These are phyloP conservation scores for Ceratobasidium sp. DNA, from an alignment of 1,284 basidiomycete genomes.

Conservation along the genomic window DNA sequence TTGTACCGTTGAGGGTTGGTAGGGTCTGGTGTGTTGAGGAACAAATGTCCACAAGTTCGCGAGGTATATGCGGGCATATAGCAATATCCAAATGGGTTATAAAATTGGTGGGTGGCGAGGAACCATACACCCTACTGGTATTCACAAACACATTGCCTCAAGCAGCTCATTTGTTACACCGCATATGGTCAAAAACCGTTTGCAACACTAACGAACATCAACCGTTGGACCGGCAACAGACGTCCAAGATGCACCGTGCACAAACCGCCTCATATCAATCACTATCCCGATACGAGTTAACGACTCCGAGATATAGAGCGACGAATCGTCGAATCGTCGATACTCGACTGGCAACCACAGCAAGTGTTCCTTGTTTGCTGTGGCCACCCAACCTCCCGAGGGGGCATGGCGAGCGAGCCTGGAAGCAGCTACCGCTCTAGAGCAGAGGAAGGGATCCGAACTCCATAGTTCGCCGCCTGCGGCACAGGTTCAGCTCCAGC, in stretches of 20 bases:
- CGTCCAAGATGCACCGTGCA: not conserved
- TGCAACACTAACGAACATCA: no score
- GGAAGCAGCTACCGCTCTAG: not conserved
- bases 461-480: not conserved
- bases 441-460: not conserved
- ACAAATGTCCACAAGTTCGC: no score
- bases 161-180: no score
- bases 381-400: not conserved
- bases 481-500: not conserved
- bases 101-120: no score
- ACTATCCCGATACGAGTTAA: not conserved
- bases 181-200: no score
- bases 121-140: no score
- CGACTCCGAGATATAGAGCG: not conserved
- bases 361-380: not conserved
- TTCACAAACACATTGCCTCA: no score
- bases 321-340: not conserved
- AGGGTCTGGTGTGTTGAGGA: no score
- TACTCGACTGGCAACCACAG: not conserved
- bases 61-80: no score
- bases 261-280: not conserved
- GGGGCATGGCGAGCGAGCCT: not conserved
- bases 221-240: not conserved
- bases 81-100: no score
- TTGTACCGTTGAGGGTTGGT: no score